Evolutionary conservation across 164 flowering plant species (phyloP), one percentile per base, ranked within the genome.

Genomic region (Nymphaea thermarum): DNA sequence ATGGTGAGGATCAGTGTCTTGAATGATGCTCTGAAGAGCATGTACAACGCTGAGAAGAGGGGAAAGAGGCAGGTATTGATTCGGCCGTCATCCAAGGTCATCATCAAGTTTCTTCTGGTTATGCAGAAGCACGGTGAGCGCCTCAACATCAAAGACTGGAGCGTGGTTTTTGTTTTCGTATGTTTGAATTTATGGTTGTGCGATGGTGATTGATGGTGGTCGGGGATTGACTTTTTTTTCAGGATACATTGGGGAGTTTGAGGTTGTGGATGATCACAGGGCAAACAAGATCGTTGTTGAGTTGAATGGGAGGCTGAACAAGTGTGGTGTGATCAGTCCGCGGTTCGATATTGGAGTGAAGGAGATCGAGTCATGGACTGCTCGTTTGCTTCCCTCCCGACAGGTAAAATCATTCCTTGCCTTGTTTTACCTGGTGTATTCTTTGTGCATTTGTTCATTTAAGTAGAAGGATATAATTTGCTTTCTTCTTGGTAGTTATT

Each of bases 21-120:
- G 57, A 76, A 73, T 65, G 79, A 78, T 75, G 78, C 81, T 67
- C 76, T 78, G 36, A 78, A 78, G 61, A 75, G 81, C 74, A 78
- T 78, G 74, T 72, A 75, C 71, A 78, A 78, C 70, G 81, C 81
- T 12, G 81, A 75, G 76, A 75, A 78, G 70, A 66, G 76, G 16
- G 81, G 81, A 8, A 78, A 75, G 70, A 66, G 81, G 17, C 81
- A 75, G 64, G 81, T 75, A 62, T 64, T 78, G 81, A 75, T 78
- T 55, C 65, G 81, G 61, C 81, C 81, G 12, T 78, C 81, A 42
- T 72, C 74, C 14, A 72, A 73, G 67, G 73, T 75, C 55, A 68
- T 77, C 62, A 73, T 77, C 53, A 77, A 77, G 72, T 77, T 77
- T 51, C 74, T 77, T 51, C 55, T 70, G 25, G 76, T 77, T 64